Evolutionary conservation across 2,329 filamentous ascomycete species (phyloP), one percentile per base, ranked within the genome.

Genomic region (Sclerotiophoma versabilis): DNA sequence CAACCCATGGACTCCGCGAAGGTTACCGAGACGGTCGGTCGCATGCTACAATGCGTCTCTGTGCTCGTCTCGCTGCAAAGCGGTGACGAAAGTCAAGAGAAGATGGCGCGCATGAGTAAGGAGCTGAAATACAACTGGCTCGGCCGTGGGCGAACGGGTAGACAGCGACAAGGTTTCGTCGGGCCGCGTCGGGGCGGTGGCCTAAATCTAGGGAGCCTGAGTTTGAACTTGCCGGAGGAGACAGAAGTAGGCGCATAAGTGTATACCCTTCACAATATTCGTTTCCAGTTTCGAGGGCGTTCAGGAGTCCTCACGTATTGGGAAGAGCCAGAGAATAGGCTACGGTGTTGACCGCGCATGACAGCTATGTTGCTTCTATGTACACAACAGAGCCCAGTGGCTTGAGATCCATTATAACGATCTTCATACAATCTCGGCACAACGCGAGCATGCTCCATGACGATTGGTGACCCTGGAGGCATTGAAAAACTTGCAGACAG

Each of bases 71-170:
- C 87, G 58, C 84, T 96, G 11, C 88, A 86, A 68, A 86, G 82
- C 0, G 84, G 84, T 9, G 91, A 96, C 60, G 86, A 89, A 30
- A 83, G 85, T 1, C 91, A 93, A 70, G 84, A 83, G 51, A 91
- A 89, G 75, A 89, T 98, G 68, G 89, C 93, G 58, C 85, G 93
- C 68, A 79, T 99, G 58, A 92, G 89, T 52, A 89, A 91, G 70
- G 87, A 95, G 65, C 80, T 99, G 57, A 99, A 98, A 77, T 86
- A 97, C 67, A 99, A 99, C 75, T 99, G 95, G 95, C 83, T 99
- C 1, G 93, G 93, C 0, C 82, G 95, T 39, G 93, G 93, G 0
- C 80, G 95, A 29, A 98, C 92, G 3, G 95, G 95, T 0, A 82
- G 95, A 59, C 96, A 98, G 74, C 80, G 95, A 47, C 85, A 92